These are phyloP conservation scores for Penicillium simplicissimum DNA, from an alignment of 495 filamentous ascomycete species.

Conservation along the genomic window DNA sequence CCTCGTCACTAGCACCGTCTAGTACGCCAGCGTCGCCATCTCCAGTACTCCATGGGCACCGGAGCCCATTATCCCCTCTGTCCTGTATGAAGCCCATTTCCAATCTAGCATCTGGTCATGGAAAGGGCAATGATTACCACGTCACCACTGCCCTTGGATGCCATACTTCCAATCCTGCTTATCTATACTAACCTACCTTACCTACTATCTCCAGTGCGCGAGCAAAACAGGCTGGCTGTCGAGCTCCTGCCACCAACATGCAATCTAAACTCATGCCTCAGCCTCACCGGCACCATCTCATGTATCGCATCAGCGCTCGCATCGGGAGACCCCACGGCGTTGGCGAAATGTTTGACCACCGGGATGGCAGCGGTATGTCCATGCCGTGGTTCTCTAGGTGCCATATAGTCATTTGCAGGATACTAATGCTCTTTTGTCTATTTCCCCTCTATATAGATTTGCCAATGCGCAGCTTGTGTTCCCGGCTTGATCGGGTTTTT, in stretches of 20 bases:
- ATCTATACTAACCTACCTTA: neutral
- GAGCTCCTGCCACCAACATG: slow-evolving; percentile 23
- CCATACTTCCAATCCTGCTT: neutral
- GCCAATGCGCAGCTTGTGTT: slow-evolving; percentile 28
- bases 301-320: slow-evolving; percentile 24
- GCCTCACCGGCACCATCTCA: slow-evolving; percentile 18
- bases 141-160: neutral
- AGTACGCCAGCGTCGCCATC: neutral
- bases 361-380: slow-evolving; percentile 21
- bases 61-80: neutral
- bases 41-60: neutral
- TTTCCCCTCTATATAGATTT: slow-evolving; percentile 19
- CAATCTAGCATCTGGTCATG: neutral
- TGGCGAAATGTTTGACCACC: slow-evolving; percentile 22
- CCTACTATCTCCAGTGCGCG: slow-evolving; percentile 8
- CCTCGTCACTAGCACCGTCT: neutral
- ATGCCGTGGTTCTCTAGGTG: neutral
- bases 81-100: slow-evolving; percentile 7
- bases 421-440: neutral
- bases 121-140: neutral
- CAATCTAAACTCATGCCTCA: slow-evolving; percentile 24
- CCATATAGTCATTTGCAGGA: neutral
- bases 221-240: slow-evolving; percentile 16
- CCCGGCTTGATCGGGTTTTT: slow-evolving; percentile 18
- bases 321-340: slow-evolving; percentile 17